Conservation (phyloP, 2,329 filamentous ascomycete species). For the Botryotinia narcissicola region DNA sequence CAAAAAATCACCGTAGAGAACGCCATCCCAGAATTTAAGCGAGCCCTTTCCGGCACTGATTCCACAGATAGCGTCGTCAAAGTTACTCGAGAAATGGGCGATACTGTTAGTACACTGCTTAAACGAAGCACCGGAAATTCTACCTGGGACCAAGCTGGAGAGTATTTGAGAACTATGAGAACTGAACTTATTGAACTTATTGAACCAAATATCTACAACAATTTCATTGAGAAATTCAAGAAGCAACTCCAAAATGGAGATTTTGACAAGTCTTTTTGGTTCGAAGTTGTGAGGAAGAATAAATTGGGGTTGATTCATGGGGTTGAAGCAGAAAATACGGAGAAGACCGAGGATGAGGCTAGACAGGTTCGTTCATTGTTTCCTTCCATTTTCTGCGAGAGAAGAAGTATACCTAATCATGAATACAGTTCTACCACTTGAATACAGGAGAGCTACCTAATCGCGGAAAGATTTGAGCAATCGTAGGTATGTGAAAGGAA, state of each 20-base stretch:
- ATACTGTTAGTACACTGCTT: conserved; percentile 67
- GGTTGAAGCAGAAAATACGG: conserved; percentile 59
- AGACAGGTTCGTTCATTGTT: conserved; percentile 8
- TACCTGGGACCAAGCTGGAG: conserved; percentile 71
- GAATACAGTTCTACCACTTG: conserved; percentile 16
- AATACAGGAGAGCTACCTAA: neutral
- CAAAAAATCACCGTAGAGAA: conserved; percentile 63
- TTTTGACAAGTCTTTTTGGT: conserved; percentile 80
- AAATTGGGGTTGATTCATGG: conserved; percentile 72
- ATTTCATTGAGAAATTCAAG: conserved; percentile 70
- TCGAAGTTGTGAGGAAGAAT: conserved; percentile 58
- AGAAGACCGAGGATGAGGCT: conserved; percentile 70
- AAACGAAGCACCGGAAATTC: conserved; percentile 70
- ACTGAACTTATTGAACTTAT: conserved; percentile 74
- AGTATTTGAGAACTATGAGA: conserved; percentile 74
- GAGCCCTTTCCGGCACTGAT: conserved; percentile 61
- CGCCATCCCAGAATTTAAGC: conserved; percentile 87
- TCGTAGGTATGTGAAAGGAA: neutral
- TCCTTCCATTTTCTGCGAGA: neutral
- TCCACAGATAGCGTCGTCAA: conserved; percentile 62
- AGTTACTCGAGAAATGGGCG: conserved; percentile 71
- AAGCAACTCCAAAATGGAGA: conserved; percentile 64
- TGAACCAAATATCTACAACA: conserved; percentile 73
- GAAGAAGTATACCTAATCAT: neutral
- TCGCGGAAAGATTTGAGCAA: neutral